Percentiles rank a stretch among this genome's conserved stretches.
Conservation (phyloP, 345 rosid genomes). For the Salix suchowensis region DNA sequence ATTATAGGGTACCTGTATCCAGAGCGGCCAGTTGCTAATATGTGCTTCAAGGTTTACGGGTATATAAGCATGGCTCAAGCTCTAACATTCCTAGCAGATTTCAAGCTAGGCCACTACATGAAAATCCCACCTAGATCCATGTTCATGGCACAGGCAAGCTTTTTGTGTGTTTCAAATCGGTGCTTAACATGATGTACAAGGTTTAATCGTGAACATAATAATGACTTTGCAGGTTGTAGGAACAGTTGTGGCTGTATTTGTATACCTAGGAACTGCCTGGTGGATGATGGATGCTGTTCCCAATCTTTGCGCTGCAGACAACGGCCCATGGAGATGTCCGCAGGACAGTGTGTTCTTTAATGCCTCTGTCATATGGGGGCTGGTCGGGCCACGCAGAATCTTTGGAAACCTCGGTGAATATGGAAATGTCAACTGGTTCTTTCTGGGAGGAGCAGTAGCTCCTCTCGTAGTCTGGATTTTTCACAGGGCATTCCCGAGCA, state of each 20-base stretch:
- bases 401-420: constrained; percentile 69
- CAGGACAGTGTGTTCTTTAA: constrained; percentile 66
- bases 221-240: constrained; percentile 50
- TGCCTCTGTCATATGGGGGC: constrained; percentile 90
- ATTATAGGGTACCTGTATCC: constrained; percentile 75
- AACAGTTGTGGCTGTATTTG: constrained; percentile 48
- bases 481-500: constrained; percentile 51
- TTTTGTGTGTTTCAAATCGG: too few species aligned
- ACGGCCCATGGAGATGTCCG: constrained; percentile 77
- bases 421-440: constrained; percentile 60
- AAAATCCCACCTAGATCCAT: constrained; percentile 82
- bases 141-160: constrained; percentile 73
- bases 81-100: constrained; percentile 60
- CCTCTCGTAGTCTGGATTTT: constrained; percentile 65
- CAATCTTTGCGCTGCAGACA: constrained; percentile 50
- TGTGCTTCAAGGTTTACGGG: constrained; percentile 92
- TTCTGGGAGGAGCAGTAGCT: constrained; percentile 55
- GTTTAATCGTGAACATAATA: not conserved
- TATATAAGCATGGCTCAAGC: constrained; percentile 84
- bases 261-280: constrained; percentile 70
- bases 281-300: constrained; percentile 70
- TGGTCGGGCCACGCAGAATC: constrained; percentile 73
- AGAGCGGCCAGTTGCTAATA: constrained; percentile 82
- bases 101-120: constrained; percentile 90
- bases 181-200: not conserved